phyloP scores from a whole-genome alignment of 306 rosid genomes.

The Vigna hirtella region DNA sequence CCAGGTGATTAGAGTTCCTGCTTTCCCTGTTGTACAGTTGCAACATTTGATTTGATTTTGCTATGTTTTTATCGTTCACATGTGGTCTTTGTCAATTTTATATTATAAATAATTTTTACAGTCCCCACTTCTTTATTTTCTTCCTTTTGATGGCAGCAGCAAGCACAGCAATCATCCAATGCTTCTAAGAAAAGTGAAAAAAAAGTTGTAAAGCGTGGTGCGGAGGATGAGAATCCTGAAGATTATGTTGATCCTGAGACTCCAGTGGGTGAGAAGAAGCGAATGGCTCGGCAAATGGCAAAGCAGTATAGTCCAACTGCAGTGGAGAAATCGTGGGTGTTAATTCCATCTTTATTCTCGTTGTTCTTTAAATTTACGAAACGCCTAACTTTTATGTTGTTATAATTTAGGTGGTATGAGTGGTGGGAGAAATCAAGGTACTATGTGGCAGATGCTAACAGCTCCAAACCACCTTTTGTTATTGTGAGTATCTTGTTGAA shows the following conservation, averaged over 20 bases:
- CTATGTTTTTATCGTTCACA: neutral
- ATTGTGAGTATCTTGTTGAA: slow-evolving; percentile 67
- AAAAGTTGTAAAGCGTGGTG: slow-evolving; percentile 68
- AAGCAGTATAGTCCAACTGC: slow-evolving; percentile 76
- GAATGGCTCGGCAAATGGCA: slow-evolving; percentile 78
- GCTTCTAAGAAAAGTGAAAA: slow-evolving; percentile 77
- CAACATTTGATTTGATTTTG: slow-evolving; percentile 13
- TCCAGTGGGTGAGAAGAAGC: slow-evolving; percentile 73
- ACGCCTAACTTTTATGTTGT: slow-evolving; percentile 42
- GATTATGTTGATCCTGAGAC: slow-evolving; percentile 87
- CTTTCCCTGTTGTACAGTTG: slow-evolving; percentile 10
- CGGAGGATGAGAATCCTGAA: slow-evolving; percentile 72
- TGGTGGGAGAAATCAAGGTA: slow-evolving; percentile 91
- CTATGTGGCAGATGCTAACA: slow-evolving; percentile 82
- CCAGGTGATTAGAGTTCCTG: slow-evolving; percentile 56
- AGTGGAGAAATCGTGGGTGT: slow-evolving; percentile 86
- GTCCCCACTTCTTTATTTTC: neutral
- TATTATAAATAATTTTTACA: slow-evolving; percentile 13
- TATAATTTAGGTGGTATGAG: slow-evolving; percentile 78
- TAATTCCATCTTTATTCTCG: slow-evolving; percentile 12
- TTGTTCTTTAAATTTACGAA: slow-evolving; percentile 20
- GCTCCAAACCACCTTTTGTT: slow-evolving; percentile 86
- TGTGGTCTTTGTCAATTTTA: slow-evolving; percentile 26
- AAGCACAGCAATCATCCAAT: slow-evolving; percentile 73
- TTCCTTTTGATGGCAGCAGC: slow-evolving; percentile 65